These are phyloP conservation scores for Cryptococcus neoformans DNA, from an alignment of 1,284 basidiomycete species.

Conservation along the genomic window DNA sequence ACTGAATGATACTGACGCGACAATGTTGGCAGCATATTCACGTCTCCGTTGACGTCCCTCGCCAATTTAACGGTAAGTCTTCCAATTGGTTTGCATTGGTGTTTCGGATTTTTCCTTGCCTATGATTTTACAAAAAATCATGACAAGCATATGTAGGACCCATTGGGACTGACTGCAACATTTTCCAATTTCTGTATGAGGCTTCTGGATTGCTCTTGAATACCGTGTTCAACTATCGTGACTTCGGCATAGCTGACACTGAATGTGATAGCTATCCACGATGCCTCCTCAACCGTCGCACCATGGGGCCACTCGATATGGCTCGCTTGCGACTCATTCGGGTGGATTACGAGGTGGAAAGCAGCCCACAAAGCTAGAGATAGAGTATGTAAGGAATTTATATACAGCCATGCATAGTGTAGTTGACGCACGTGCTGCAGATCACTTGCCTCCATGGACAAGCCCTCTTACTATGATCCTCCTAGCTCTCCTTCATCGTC, in stretches of 20 bases:
- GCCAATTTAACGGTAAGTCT: background rate
- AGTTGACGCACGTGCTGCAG: constrained; percentile 6
- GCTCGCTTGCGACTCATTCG: background rate
- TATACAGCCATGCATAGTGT: background rate
- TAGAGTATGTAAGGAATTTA: constrained; percentile 26
- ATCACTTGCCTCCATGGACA: constrained; percentile 39
- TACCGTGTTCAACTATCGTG: background rate
- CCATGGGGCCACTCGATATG: background rate
- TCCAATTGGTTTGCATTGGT: background rate
- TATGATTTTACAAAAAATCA: constrained; percentile 42
- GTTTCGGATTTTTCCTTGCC: constrained; percentile 6
- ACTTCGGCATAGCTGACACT: background rate
- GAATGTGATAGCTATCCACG: background rate
- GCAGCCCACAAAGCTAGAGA: constrained; percentile 24
- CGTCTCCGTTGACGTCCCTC: background rate
- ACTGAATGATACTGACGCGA: no score
- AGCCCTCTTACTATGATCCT: constrained; percentile 34
- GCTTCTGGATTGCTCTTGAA: constrained; percentile 3
- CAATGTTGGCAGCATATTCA: background rate
- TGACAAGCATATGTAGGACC: constrained; percentile 51
- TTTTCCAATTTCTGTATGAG: constrained; percentile 37
- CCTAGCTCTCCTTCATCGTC: constrained; percentile 28
- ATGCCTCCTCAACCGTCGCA: constrained; percentile 21
- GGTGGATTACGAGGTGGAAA: constrained; percentile 1
- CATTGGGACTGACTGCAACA: constrained; percentile 41